Conservation (phyloP, 805 yeast genomes). For the Saccharomycopsis vini region DNA sequence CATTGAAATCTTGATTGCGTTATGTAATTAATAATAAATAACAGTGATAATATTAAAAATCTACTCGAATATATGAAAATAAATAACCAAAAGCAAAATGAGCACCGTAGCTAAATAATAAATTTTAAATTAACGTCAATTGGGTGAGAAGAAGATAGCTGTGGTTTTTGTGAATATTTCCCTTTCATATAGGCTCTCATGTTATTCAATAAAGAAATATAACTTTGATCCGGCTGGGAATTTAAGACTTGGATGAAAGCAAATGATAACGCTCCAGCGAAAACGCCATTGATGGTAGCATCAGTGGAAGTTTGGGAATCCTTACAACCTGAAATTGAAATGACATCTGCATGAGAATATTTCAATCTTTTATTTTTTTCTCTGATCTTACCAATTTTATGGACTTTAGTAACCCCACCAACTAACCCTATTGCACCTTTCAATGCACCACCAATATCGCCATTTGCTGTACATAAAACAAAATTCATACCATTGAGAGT, state of each 20-base stretch:
- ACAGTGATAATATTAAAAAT: no score
- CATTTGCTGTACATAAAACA: constrained; percentile 49
- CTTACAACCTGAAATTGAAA: constrained; percentile 72
- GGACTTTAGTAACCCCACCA: constrained; percentile 32
- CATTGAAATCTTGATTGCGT: no score
- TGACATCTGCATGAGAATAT: constrained; percentile 68
- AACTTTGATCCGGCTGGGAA: constrained; percentile 56
- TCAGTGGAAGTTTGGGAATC: constrained; percentile 82
- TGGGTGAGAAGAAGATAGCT: constrained; percentile 74
- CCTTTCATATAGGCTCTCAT: constrained; percentile 54
- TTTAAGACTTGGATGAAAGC: constrained; percentile 61
- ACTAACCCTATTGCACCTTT: constrained; percentile 36
- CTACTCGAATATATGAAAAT: no score
- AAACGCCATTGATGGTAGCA: constrained; percentile 58
- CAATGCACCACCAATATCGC: constrained; percentile 40
- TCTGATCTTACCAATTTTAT: constrained; percentile 23
- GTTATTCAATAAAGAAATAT: constrained; percentile 57
- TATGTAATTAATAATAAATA: no score
- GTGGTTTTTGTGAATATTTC: constrained; percentile 77
- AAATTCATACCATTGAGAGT: constrained; percentile 58
- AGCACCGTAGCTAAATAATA: not conserved
- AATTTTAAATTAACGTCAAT: constrained; percentile 49
- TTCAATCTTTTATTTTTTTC: constrained; percentile 45
- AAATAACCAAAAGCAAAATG: no score
- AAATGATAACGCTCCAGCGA: constrained; percentile 82